Percentiles rank a stretch among this genome's conserved stretches.
Evolutionary conservation across 2,329 filamentous ascomycete species (phyloP).

Genomic region (Venturia effusa): DNA sequence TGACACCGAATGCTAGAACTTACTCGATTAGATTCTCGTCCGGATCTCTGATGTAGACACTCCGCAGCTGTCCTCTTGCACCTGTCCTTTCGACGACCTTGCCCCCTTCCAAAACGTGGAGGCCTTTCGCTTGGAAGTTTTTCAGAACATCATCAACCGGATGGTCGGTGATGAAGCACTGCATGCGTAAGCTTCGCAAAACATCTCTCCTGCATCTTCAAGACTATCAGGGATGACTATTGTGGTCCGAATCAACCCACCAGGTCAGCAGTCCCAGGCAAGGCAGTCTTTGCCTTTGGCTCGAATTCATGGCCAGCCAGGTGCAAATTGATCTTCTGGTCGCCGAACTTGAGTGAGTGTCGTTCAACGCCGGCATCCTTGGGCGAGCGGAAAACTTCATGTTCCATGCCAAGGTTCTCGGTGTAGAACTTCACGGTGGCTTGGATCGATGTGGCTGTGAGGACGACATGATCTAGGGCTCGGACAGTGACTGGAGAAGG

Average conservation of each 20-base stretch:
- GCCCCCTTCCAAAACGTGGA: constrained; percentile 36
- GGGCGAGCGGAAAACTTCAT: constrained; percentile 38
- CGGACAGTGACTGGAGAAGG: constrained; percentile 19
- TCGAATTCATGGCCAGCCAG: constrained; percentile 47
- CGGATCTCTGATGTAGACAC: constrained; percentile 50
- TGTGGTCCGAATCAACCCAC: background rate
- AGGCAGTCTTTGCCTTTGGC: constrained; percentile 43
- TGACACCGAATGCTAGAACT: constrained; percentile 18
- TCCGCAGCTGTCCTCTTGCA: constrained; percentile 42
- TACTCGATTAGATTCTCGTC: constrained; percentile 54
- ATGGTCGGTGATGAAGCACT: constrained; percentile 45
- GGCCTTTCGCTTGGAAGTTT: constrained; percentile 30
- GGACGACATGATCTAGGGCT: constrained; percentile 49
- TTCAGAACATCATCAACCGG: constrained; percentile 37
- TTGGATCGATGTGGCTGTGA: constrained; percentile 43
- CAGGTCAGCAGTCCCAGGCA: constrained; percentile 47
- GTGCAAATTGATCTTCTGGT: constrained; percentile 53
- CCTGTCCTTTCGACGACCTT: constrained; percentile 41
- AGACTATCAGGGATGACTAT: too few relatives aligned
- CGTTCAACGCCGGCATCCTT: constrained; percentile 21
- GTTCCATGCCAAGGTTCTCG: constrained; percentile 45
- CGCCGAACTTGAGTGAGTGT: constrained; percentile 45
- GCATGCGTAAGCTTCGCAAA: background rate
- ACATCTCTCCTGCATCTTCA: background rate
- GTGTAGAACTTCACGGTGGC: constrained; percentile 45